Percentiles rank a stretch among this genome's conserved stretches.
Evolutionary conservation across 2,329 filamentous ascomycete species (phyloP).

Genomic region (Talaromyces verruculosus): DNA sequence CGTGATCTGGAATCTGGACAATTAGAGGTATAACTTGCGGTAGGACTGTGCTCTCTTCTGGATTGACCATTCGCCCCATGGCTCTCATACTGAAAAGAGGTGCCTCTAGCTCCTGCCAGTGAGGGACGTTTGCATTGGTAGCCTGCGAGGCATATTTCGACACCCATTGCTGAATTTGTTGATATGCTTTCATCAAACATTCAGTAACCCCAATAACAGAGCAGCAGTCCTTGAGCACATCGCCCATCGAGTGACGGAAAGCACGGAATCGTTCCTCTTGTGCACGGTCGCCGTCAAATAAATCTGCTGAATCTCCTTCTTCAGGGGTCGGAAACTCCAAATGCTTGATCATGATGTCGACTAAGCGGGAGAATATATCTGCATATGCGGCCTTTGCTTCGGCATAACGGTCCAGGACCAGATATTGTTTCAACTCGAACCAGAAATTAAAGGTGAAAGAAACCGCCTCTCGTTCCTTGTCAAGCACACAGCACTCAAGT

Average conservation of each 20-base stretch:
- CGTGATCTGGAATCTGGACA: constrained; percentile 89
- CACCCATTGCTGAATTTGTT: constrained; percentile 85
- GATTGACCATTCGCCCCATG: constrained; percentile 93
- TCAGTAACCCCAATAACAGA: constrained; percentile 93
- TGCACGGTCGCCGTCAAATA: constrained; percentile 94
- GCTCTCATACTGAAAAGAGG: constrained; percentile 93
- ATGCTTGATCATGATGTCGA: constrained; percentile 89
- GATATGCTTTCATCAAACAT: constrained; percentile 84
- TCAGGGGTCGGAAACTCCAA: constrained; percentile 82
- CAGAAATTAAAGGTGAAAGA: constrained; percentile 95
- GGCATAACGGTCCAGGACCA: constrained; percentile 86
- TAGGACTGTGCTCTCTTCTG: constrained; percentile 81
- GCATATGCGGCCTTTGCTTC: constrained; percentile 73
- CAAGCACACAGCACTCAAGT: constrained; percentile 84
- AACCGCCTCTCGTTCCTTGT: constrained; percentile 87
- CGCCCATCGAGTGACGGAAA: constrained; percentile 95
- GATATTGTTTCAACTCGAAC: constrained; percentile 97
- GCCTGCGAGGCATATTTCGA: constrained; percentile 75
- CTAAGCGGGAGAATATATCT: constrained; percentile 82
- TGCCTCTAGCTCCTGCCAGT: constrained; percentile 95
- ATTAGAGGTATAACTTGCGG: constrained; percentile 90
- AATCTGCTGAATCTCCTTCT: constrained; percentile 67
- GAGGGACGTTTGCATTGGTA: constrained; percentile 71
- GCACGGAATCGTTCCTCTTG: constrained; percentile 96
- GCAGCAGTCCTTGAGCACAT: constrained; percentile 94